phyloP scores from a whole-genome alignment of 73 alveolate species.

The Effrenium voratum region DNA sequence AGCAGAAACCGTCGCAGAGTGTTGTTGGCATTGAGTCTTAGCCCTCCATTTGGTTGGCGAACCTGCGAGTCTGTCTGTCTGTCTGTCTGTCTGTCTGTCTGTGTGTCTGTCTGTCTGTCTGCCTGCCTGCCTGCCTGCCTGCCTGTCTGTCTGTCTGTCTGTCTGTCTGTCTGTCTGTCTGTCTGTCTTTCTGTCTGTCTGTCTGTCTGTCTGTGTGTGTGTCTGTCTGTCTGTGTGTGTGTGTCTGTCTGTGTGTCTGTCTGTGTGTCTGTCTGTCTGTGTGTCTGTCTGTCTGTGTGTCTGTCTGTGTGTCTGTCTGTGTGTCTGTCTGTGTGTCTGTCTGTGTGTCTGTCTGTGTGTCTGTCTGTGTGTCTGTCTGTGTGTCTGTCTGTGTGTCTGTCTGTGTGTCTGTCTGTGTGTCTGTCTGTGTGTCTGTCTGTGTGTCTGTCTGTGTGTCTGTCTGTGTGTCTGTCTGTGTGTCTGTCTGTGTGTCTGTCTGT shows the following conservation, averaged over 20 bases:
- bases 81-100: slow-evolving; percentile 10
- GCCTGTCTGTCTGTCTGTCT: neutral
- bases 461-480: slow-evolving; percentile 55
- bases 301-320: slow-evolving; percentile 22
- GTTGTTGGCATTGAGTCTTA: neutral
- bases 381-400: slow-evolving; percentile 12
- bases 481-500: slow-evolving; percentile 20
- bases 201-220: slow-evolving; percentile 28
- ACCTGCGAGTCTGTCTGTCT: neutral
- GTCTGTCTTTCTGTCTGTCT: slow-evolving; percentile 14
- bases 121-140: neutral
- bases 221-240: slow-evolving; percentile 22
- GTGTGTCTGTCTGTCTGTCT: slow-evolving; percentile 3
- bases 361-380: slow-evolving; percentile 17
- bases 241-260: too few relatives aligned
- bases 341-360: slow-evolving; percentile 28
- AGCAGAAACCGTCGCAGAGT: neutral
- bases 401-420: neutral
- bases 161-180: slow-evolving; percentile 11
- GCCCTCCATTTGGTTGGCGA: neutral
- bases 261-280: slow-evolving; percentile 34
- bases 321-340: slow-evolving; percentile 22
- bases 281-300: slow-evolving; percentile 34
- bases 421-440: slow-evolving; percentile 17
- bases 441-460: slow-evolving; percentile 49